Evolutionary conservation across 495 filamentous ascomycete genomes (phyloP).

Genomic region (Margaritispora aquatica): DNA sequence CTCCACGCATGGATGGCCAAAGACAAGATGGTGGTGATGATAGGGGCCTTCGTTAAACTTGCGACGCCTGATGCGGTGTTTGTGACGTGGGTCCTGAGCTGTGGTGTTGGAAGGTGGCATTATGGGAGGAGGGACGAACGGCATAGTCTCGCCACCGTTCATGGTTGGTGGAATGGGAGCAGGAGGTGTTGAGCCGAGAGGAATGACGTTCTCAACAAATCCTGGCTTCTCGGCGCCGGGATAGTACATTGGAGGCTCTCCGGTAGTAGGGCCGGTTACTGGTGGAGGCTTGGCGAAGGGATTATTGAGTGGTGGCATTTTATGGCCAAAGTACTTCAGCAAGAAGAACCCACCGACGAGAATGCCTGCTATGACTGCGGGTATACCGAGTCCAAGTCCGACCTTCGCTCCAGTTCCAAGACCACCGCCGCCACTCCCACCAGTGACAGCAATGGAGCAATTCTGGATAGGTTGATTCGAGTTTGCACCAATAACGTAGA

Average conservation of each 20-base stretch:
- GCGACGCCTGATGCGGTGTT: conserved; percentile 1
- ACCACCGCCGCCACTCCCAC: conserved; percentile 10
- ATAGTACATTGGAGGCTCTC: neutral
- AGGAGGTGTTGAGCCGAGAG: neutral
- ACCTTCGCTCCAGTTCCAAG: conserved; percentile 24
- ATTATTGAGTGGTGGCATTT: conserved; percentile 10
- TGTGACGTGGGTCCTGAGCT: neutral
- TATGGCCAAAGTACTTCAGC: conserved; percentile 7
- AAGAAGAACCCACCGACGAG: conserved; percentile 7
- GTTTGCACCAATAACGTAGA: conserved; percentile 23
- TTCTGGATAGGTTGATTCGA: conserved; percentile 27
- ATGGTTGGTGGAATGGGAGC: neutral
- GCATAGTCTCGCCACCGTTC: neutral
- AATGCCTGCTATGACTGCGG: conserved; percentile 8
- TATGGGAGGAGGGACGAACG: neutral
- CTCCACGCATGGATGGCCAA: neutral
- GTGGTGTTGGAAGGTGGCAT: neutral
- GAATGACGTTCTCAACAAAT: neutral
- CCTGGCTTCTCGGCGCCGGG: neutral
- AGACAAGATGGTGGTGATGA: conserved; percentile 2
- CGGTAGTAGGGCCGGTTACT: neutral
- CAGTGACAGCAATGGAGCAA: conserved; percentile 24
- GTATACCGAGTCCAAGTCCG: conserved; percentile 19
- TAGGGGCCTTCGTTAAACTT: neutral
- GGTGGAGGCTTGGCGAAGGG: neutral